Evolutionary conservation across 2,329 filamentous ascomycete species (phyloP).

Genomic region (Coniella lustricola): DNA sequence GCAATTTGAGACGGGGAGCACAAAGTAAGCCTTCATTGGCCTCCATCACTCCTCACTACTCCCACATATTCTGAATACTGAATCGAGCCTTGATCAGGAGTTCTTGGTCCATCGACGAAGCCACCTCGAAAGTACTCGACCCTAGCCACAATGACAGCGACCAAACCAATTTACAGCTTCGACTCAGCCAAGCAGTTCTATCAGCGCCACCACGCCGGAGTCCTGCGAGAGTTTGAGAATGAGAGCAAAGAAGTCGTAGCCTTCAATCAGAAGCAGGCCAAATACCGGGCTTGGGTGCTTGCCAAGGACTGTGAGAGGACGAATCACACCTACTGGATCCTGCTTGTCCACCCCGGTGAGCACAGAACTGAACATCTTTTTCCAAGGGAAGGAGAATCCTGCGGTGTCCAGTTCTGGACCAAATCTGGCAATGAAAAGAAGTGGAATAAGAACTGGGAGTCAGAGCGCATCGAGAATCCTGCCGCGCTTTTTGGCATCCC

Average conservation of each 20-base stretch:
- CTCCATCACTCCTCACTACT: no score
- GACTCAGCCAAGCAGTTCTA: conserved; percentile 10
- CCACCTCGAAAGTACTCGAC: not conserved
- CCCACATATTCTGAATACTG: no score
- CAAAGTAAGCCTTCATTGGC: no score
- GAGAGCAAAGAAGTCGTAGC: conserved; percentile 10
- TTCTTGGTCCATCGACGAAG: not conserved
- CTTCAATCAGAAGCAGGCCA: conserved; percentile 6
- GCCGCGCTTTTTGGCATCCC: conserved; percentile 9
- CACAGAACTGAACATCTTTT: conserved; percentile 5
- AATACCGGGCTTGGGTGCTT: conserved; percentile 12
- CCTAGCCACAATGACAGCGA: no score
- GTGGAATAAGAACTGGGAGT: conserved; percentile 7
- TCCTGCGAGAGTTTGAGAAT: conserved; percentile 8
- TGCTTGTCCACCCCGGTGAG: conserved; percentile 11
- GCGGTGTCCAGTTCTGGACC: conserved; percentile 9
- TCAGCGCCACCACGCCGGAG: conserved; percentile 12
- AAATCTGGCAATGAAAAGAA: conserved; percentile 7
- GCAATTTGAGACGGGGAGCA: no score
- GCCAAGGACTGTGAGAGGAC: conserved; percentile 4
- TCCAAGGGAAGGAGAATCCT: conserved; percentile 13
- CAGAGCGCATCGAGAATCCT: conserved; percentile 15
- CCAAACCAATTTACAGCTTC: conserved; percentile 11
- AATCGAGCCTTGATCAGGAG: not conserved
- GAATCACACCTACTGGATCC: conserved; percentile 10